Evolutionary conservation across 345 rosid genomes (phyloP).

Genomic region (Eucalyptus lansdowneana): DNA sequence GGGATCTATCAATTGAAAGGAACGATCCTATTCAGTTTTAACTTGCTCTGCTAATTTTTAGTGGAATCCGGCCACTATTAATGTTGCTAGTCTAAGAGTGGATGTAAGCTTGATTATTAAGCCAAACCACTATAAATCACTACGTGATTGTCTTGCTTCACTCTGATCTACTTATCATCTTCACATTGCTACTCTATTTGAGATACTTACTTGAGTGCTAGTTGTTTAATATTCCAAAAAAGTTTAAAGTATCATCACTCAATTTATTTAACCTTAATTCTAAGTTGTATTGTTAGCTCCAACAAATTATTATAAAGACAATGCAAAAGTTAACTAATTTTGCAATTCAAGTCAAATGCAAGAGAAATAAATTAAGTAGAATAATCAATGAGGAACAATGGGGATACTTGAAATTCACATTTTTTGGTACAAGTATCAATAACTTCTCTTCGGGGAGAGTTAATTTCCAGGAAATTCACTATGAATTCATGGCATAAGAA

Average conservation of each 20-base stretch:
- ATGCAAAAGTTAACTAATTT: not conserved
- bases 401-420: not conserved
- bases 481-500: not conserved
- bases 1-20: not conserved
- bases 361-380: not conserved
- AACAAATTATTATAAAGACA: not conserved
- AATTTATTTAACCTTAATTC: not conserved
- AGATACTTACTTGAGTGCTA: not conserved
- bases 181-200: no score
- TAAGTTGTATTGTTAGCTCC: not conserved
- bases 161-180: not conserved
- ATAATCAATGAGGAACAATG: not conserved
- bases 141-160: not conserved
- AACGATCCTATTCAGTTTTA: no score
- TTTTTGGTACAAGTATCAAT: not conserved
- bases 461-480: rapidly evolving
- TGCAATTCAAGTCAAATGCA: not conserved
- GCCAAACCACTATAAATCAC: rapidly evolving
- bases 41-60: not conserved
- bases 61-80: not conserved
- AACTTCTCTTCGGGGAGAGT: not conserved
- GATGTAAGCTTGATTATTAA: not conserved
- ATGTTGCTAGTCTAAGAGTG: rapidly evolving
- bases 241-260: no score
- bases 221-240: not conserved